Conservation (phyloP, 345 rosid species). For the Rhodamnia rubescens region DNA sequence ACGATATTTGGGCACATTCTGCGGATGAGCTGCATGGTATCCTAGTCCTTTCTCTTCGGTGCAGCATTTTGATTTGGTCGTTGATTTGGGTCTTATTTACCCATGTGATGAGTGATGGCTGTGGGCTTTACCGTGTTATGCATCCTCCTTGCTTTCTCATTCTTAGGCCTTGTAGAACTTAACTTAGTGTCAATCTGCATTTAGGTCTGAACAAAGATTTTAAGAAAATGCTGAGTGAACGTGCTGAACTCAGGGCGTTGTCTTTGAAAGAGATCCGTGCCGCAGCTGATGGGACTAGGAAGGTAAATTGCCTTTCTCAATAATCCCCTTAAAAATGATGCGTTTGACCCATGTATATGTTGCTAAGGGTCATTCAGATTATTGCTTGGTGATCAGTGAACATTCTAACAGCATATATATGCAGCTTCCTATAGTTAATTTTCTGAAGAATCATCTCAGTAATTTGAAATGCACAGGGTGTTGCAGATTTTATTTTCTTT, state of each 20-base stretch:
- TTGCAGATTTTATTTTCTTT: slow-evolving; percentile 83
- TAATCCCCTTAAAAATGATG: not conserved
- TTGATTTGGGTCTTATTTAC: not conserved
- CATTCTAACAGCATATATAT: not conserved
- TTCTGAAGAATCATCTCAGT: slow-evolving; percentile 42
- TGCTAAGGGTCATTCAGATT: not conserved
- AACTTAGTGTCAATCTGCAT: not conserved
- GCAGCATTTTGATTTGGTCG: not conserved
- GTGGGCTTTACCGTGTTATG: not conserved
- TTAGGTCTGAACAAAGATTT: slow-evolving; percentile 82
- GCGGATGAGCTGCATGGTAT: slow-evolving; percentile 64
- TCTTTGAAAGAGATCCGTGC: slow-evolving; percentile 52
- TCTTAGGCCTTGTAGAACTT: not conserved
- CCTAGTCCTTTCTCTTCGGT: not conserved
- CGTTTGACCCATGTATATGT: not conserved
- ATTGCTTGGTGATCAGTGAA: not conserved
- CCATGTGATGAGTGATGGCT: not conserved
- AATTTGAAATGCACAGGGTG: slow-evolving; percentile 60
- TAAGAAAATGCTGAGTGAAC: slow-evolving; percentile 58
- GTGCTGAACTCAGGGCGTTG: slow-evolving; percentile 56
- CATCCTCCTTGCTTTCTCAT: not conserved
- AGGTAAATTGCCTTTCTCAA: slow-evolving; percentile 34
- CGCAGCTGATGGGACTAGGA: slow-evolving; percentile 81
- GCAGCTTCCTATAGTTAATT: not conserved
- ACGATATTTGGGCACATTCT: slow-evolving; percentile 54